Evolutionary conservation across 768 basidiomycete species (phyloP).

Genomic region (Dentipellis sp.): DNA sequence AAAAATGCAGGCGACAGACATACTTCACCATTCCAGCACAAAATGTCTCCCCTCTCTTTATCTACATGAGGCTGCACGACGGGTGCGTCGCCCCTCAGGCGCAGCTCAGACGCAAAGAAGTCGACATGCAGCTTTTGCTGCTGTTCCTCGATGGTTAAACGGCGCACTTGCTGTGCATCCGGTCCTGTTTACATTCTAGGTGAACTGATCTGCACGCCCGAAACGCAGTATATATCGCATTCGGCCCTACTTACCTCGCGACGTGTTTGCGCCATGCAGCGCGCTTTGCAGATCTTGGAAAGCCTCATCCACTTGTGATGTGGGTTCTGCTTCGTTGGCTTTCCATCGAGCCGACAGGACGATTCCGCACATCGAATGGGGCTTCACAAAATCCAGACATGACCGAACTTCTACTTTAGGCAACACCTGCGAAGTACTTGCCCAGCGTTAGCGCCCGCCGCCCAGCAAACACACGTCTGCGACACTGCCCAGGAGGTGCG

Average conservation of each 20-base stretch:
- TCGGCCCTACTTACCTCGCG: constrained; percentile 38
- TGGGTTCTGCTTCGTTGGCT: constrained; percentile 4
- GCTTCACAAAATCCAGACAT: constrained; percentile 3
- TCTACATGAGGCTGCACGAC: constrained; percentile 60
- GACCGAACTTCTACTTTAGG: no score
- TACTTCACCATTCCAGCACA: constrained; percentile 89
- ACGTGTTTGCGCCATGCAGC: constrained; percentile 41
- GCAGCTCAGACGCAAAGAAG: constrained; percentile 71
- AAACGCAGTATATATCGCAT: background rate
- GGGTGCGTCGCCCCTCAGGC: constrained; percentile 48
- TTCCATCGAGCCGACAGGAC: constrained; percentile 34
- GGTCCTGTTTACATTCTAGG: constrained; percentile 38
- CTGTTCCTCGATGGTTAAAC: constrained; percentile 11
- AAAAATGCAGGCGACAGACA: constrained; percentile 7
- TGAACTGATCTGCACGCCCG: background rate
- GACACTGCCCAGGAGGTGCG: no score
- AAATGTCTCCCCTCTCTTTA: constrained; percentile 38
- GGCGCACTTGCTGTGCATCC: constrained; percentile 40
- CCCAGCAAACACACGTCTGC: no score
- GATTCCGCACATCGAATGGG: constrained; percentile 59
- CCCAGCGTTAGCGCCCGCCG: no score
- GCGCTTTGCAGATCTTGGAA: constrained; percentile 20
- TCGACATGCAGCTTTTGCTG: constrained; percentile 24
- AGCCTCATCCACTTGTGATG: constrained; percentile 8
- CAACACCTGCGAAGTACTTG: no score